These are phyloP conservation scores for Mucor racemosus DNA, from an alignment of 371 early-diverging fungal species.

Conservation along the genomic window DNA sequence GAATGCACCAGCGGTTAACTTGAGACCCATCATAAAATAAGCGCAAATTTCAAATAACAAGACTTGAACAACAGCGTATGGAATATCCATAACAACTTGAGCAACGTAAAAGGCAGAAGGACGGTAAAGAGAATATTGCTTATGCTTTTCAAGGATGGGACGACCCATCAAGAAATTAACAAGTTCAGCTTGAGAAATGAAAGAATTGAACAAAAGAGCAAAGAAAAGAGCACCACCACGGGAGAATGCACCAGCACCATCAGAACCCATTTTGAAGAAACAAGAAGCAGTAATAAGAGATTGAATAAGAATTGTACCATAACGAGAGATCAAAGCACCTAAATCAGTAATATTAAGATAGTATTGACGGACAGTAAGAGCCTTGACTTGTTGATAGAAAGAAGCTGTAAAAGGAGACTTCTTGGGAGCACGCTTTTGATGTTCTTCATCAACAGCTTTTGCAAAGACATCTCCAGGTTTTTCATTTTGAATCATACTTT, in stretches of 20 bases:
- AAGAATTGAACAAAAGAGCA: conserved; percentile 61
- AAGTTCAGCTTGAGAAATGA: conserved; percentile 63
- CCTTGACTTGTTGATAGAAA: conserved; percentile 65
- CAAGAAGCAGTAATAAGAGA: conserved; percentile 75
- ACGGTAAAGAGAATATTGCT: conserved; percentile 67
- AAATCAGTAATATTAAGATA: conserved; percentile 60
- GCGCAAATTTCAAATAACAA: conserved; percentile 41
- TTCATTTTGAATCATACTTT: conserved; percentile 32
- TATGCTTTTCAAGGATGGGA: conserved; percentile 71
- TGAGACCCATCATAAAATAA: conserved; percentile 67
- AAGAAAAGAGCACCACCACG: conserved; percentile 79
- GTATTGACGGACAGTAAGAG: conserved; percentile 67
- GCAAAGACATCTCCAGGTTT: conserved; percentile 56
- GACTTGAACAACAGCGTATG: conserved; percentile 48
- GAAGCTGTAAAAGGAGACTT: conserved; percentile 66
- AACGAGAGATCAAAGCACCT: conserved; percentile 59
- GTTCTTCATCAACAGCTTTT: conserved; percentile 58
- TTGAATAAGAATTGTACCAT: conserved; percentile 66
- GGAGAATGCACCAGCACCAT: conserved; percentile 67
- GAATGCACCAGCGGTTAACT: conserved; percentile 56
- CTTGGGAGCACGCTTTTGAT: conserved; percentile 60
- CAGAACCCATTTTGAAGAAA: conserved; percentile 61
- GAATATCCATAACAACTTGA: conserved; percentile 57
- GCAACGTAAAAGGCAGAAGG: conserved; percentile 68
- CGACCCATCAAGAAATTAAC: conserved; percentile 64